Evolutionary conservation across 495 filamentous ascomycete genomes (phyloP).

Genomic region (Stereocaulon alpinum): DNA sequence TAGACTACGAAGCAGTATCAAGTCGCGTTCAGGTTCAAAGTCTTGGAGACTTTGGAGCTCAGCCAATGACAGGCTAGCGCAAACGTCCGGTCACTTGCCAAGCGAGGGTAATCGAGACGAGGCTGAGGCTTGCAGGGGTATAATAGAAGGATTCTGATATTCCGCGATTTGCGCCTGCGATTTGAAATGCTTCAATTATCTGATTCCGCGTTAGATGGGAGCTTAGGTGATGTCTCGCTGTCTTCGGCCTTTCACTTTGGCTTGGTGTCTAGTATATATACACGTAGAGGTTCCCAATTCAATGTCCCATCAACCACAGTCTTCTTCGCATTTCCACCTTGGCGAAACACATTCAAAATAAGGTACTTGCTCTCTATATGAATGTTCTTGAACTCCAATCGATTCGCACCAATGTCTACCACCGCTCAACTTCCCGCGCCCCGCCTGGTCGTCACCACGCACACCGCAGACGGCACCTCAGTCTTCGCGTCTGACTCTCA

Average conservation of each 20-base stretch:
- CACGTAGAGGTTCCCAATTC: too few relatives aligned
- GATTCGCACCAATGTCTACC: background rate
- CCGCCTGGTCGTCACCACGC: constrained; percentile 29
- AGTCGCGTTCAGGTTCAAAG: too few relatives aligned
- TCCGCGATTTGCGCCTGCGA: background rate
- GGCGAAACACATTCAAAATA: background rate
- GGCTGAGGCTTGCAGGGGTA: background rate
- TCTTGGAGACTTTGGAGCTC: background rate
- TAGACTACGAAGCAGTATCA: too few relatives aligned
- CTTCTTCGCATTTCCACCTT: background rate
- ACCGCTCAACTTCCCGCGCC: constrained; percentile 13
- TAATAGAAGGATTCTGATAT: background rate
- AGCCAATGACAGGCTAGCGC: background rate
- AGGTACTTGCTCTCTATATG: background rate
- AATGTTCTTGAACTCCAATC: background rate
- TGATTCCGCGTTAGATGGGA: background rate
- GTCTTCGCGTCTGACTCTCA: constrained; percentile 26
- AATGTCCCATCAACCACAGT: background rate
- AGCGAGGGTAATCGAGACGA: background rate
- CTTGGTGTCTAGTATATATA: too few relatives aligned
- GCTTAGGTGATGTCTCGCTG: too few relatives aligned
- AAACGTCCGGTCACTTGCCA: background rate
- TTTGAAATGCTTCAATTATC: too few relatives aligned
- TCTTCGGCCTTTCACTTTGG: too few relatives aligned
- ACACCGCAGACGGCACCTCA: constrained; percentile 26